phyloP scores from a whole-genome alignment of 257 asterid species.

The Solanum piurae region DNA sequence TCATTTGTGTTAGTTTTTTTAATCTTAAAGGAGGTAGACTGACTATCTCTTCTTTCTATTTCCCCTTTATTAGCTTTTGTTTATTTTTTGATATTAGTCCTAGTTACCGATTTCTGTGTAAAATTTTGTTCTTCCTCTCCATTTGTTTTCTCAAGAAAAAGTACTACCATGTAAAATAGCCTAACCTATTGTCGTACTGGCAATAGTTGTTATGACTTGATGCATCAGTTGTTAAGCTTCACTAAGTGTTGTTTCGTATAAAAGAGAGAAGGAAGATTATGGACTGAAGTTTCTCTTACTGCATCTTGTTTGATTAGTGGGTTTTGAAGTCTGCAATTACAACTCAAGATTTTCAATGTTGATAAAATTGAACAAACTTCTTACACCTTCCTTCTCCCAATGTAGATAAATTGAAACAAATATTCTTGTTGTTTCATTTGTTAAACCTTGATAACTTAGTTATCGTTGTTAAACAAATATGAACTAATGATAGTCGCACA shows the following conservation, averaged over 20 bases:
- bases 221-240: not conserved
- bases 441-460: not conserved
- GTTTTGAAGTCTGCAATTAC: not conserved
- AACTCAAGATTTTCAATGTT: not conserved
- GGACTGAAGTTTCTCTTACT: not conserved
- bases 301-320: not conserved
- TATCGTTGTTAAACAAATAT: no score
- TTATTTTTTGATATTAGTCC: not conserved
- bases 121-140: not conserved
- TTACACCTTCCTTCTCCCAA: not conserved
- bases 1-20: not conserved
- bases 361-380: not conserved
- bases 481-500: no score
- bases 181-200: not conserved
- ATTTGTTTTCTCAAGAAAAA: not conserved
- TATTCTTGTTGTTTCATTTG: not conserved
- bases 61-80: not conserved
- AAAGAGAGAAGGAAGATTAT: not conserved
- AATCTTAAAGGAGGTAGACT: not conserved
- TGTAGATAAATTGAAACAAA: not conserved
- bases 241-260: not conserved
- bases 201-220: not conserved
- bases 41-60: not conserved
- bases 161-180: not conserved
- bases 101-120: not conserved